Evolutionary conservation across 805 yeast genomes (phyloP).

Genomic region (Ogataea trehaloabstinens): DNA sequence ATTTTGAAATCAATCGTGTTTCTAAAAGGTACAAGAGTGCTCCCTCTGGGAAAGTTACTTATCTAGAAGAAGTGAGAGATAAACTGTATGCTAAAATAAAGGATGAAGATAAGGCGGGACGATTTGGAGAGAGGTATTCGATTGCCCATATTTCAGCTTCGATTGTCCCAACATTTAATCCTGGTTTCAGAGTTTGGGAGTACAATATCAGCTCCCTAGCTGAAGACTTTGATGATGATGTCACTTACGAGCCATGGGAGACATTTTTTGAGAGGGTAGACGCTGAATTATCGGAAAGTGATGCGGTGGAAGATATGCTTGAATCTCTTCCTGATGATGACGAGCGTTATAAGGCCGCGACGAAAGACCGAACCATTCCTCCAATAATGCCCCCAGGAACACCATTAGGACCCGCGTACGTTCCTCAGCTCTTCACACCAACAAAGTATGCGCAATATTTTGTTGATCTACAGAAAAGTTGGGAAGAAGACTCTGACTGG

Average conservation of each 20-base stretch:
- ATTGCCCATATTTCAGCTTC: constrained; percentile 70
- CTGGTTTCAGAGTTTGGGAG: constrained; percentile 84
- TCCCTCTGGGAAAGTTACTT: constrained; percentile 63
- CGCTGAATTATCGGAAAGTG: constrained; percentile 30
- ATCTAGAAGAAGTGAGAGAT: constrained; percentile 59
- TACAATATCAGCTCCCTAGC: constrained; percentile 64
- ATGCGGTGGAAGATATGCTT: constrained; percentile 23
- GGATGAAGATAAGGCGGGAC: constrained; percentile 42
- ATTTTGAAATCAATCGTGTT: constrained; percentile 8
- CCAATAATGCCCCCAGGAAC: constrained; percentile 51
- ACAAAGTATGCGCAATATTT: constrained; percentile 69
- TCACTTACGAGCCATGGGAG: constrained; percentile 52
- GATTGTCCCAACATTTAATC: constrained; percentile 81
- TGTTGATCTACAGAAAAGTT: constrained; percentile 48
- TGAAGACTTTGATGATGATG: constrained; percentile 1
- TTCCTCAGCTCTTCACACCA: constrained; percentile 71
- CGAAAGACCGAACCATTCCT: constrained; percentile 60
- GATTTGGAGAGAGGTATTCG: constrained; percentile 56
- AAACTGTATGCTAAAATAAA: constrained; percentile 49
- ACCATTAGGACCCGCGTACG: constrained; percentile 74
- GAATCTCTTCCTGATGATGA: constrained; percentile 7
- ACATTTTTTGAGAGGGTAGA: constrained; percentile 52
- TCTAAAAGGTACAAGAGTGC: constrained; percentile 53
- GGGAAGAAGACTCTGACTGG: constrained; percentile 37
- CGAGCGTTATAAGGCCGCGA: constrained; percentile 7